phyloP scores from a whole-genome alignment of 2,329 filamentous ascomycete genomes.

The Trematosphaeria pertusa region DNA sequence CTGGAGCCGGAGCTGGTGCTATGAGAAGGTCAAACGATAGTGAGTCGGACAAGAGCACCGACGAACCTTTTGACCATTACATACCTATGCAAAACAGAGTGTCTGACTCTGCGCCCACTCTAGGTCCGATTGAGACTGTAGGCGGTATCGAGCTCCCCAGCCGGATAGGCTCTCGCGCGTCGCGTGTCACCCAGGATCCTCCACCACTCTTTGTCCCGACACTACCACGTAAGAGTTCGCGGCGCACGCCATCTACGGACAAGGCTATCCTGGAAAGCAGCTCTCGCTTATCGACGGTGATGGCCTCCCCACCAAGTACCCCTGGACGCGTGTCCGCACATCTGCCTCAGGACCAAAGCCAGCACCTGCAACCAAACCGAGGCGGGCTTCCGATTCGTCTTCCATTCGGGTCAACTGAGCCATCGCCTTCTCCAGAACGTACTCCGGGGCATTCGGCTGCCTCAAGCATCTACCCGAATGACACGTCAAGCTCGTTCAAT shows the following conservation, averaged over 20 bases:
- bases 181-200: conserved; percentile 35
- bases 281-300: conserved; percentile 37
- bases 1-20: conserved; percentile 20
- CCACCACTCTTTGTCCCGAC: conserved; percentile 45
- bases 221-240: conserved; percentile 76
- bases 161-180: conserved; percentile 67
- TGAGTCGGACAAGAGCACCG: conserved; percentile 48
- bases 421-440: conserved; percentile 45
- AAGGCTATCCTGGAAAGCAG: conserved; percentile 29
- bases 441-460: conserved; percentile 42
- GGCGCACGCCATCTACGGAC: conserved; percentile 39
- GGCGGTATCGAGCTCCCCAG: conserved; percentile 69
- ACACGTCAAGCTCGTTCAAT: conserved; percentile 26
- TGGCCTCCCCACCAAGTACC: conserved; percentile 27
- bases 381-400: conserved; percentile 38
- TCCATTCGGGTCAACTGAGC: conserved; percentile 46
- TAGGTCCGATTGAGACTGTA: conserved; percentile 67
- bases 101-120: conserved; percentile 60
- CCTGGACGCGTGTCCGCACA: conserved; percentile 21
- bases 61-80: conserved; percentile 53
- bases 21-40: conserved; percentile 55
- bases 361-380: conserved; percentile 34
- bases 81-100: conserved; percentile 49
- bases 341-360: conserved; percentile 13
- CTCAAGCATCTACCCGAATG: conserved; percentile 42